These are phyloP conservation scores for Teunomyces barrocoloradensis DNA, from an alignment of 805 yeast species.

Conservation along the genomic window DNA sequence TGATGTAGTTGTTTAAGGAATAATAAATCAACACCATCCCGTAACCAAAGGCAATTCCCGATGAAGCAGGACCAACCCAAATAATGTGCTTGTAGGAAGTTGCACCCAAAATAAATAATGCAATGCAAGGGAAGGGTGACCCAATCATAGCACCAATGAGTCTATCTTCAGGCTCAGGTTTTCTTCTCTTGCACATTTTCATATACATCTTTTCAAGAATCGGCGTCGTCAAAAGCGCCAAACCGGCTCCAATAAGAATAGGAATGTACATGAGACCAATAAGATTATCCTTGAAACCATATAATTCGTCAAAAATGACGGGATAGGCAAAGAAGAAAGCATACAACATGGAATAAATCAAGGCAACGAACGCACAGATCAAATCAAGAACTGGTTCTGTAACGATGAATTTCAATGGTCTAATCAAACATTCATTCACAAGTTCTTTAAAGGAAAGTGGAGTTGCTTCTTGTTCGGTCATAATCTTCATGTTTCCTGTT, in stretches of 20 bases:
- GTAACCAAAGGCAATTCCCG: slow-evolving; percentile 58
- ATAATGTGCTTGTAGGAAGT: slow-evolving; percentile 66
- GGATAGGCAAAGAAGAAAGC: slow-evolving; percentile 97
- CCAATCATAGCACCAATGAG: slow-evolving; percentile 80
- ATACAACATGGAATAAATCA: slow-evolving; percentile 85
- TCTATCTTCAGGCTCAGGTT: slow-evolving; percentile 77
- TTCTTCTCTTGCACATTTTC: slow-evolving; percentile 49
- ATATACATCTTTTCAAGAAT: slow-evolving; percentile 62
- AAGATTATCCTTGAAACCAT: slow-evolving; percentile 72
- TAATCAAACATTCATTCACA: slow-evolving; percentile 64
- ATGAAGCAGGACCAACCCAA: slow-evolving; percentile 62
- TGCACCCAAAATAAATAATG: slow-evolving; percentile 77
- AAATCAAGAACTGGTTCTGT: slow-evolving; percentile 85
- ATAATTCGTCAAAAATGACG: slow-evolving; percentile 74
- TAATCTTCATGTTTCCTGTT: slow-evolving; percentile 78
- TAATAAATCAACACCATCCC: slow-evolving; percentile 62
- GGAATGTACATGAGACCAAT: slow-evolving; percentile 90
- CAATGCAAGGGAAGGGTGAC: slow-evolving; percentile 77
- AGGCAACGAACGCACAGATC: slow-evolving; percentile 81
- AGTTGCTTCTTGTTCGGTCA: slow-evolving; percentile 90
- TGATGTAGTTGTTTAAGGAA: slow-evolving; percentile 73
- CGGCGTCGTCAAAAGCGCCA: slow-evolving; percentile 76
- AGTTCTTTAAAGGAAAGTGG: slow-evolving; percentile 69
- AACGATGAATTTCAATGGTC: slow-evolving; percentile 75
- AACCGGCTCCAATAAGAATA: slow-evolving; percentile 78